Conservation (phyloP, 805 yeast species). For the Candida lessepsii region DNA sequence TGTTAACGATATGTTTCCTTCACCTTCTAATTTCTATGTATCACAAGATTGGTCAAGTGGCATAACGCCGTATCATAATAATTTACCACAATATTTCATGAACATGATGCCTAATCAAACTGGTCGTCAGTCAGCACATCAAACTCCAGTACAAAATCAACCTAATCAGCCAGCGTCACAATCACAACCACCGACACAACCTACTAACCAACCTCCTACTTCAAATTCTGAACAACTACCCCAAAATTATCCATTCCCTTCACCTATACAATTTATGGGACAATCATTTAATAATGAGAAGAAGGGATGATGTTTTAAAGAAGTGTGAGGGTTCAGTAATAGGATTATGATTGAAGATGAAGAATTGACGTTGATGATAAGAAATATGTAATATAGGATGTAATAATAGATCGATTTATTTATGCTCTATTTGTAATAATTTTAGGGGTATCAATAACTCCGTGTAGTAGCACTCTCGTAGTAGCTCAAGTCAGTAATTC, state of each 20-base stretch:
- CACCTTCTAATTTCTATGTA: conserved; percentile 75
- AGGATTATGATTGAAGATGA: no score
- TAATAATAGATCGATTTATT: neutral
- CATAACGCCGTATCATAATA: conserved; percentile 36
- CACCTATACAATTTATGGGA: conserved; percentile 32
- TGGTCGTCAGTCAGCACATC: conserved; percentile 8
- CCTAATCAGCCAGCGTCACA: conserved; percentile 1
- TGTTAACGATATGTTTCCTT: conserved; percentile 71
- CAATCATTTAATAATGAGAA: conserved; percentile 21
- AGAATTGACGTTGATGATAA: neutral
- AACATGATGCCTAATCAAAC: conserved; percentile 20
- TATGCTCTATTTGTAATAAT: no score
- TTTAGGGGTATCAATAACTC: no score
- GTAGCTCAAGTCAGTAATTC: no score
- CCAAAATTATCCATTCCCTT: conserved; percentile 14
- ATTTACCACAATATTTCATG: conserved; percentile 37
- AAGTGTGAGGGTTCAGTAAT: no score
- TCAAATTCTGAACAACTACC: conserved; percentile 1
- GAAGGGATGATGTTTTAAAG: no score
- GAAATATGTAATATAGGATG: conserved; percentile 3
- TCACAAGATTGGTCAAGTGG: conserved; percentile 47
- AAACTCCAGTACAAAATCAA: neutral
- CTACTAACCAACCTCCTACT: conserved; percentile 10
- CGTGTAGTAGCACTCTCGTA: no score
- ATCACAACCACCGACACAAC: conserved; percentile 2